These are phyloP conservation scores for Neofusicoccum parvum DNA, from an alignment of 2,329 filamentous ascomycete species.

Conservation along the genomic window DNA sequence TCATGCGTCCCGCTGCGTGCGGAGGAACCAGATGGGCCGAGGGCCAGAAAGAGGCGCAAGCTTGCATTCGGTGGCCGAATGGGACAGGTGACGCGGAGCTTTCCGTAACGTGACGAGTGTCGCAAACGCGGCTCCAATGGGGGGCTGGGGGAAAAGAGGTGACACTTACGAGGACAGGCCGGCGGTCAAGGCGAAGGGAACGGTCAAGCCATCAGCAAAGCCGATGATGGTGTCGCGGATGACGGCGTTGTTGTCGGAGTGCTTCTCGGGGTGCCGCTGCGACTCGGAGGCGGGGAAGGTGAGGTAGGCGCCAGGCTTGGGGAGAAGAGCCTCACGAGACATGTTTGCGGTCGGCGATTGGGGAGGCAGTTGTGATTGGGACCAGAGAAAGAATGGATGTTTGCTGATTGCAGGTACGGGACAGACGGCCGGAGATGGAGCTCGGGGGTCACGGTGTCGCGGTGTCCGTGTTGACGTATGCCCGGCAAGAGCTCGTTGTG, in stretches of 20 bases:
- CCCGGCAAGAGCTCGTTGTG: background rate
- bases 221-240: constrained; percentile 72
- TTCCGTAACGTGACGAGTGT: background rate
- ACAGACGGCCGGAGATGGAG: background rate
- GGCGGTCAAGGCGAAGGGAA: constrained; percentile 77
- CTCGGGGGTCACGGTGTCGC: background rate
- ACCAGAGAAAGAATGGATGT: too few species aligned
- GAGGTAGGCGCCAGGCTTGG: constrained; percentile 12
- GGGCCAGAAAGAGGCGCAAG: too few species aligned
- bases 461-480: background rate
- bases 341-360: background rate
- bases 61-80: too few species aligned
- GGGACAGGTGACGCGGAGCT: background rate
- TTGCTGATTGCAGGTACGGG: background rate
- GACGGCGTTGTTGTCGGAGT: constrained; percentile 43
- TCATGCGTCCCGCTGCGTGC: background rate
- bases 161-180: constrained; percentile 59
- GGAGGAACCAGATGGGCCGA: too few species aligned
- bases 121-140: background rate
- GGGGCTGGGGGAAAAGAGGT: background rate
- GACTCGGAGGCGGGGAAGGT: constrained; percentile 10
- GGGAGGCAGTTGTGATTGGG: too few species aligned
- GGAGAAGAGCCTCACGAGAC: constrained; percentile 12
- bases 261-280: constrained; percentile 22
- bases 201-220: constrained; percentile 76